Evolutionary conservation across 306 rosid species (phyloP).

Genomic region (Medicago truncatula): MtrunA17r5.0-ANR NC_053047.1:40354501-40355000

Average conservation of each 20-base stretch:
- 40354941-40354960: constrained; percentile 71
- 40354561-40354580: too few species aligned
- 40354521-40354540: too few species aligned
- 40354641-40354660: constrained; percentile 46
- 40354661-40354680: constrained; percentile 43
- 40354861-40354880: constrained; percentile 57
- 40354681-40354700: constrained; percentile 37
- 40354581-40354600: too few species aligned
- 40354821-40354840: constrained; percentile 56
- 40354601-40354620: constrained; percentile 79
- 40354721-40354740: constrained; percentile 51
- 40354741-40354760: constrained; percentile 41
- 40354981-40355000: too few species aligned
- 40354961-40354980: too few species aligned
- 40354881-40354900: constrained; percentile 90
- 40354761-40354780: constrained; percentile 80
- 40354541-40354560: too few species aligned
- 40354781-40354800: constrained; percentile 86
- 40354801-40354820: constrained; percentile 53
- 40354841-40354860: constrained; percentile 74
- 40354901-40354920: constrained; percentile 79
- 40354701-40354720: constrained; percentile 32
- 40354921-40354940: constrained; percentile 62
- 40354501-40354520: too few species aligned
- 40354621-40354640: constrained; percentile 68